Evolutionary conservation across 768 basidiomycete genomes (phyloP), one percentile per base, ranked within the genome.

Genomic region (Hirschioporus abietinus): DNA sequence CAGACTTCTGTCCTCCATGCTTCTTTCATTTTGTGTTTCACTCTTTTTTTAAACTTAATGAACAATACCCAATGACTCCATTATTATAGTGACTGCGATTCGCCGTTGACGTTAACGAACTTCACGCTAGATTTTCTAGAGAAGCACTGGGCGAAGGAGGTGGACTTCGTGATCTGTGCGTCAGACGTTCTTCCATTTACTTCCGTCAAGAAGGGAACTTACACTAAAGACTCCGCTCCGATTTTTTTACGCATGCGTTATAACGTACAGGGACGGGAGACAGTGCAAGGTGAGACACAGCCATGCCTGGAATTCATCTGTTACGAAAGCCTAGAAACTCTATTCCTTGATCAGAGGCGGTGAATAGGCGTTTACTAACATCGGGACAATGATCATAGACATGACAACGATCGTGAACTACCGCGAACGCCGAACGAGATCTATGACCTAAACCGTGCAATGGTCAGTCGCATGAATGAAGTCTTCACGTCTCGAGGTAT

Each of bases 121-220:
- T 82, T 84, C 52, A 94, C 94, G 10, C 83, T 97, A 63, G 89
- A 95, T 69, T 92, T 83, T 78, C 76, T 96, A 65, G 88, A 88
- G 64, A 82, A 87, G 70, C 83, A 92, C 68, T 95, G 92, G 93
- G 84, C 88, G 58, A 81, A 85, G 67, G 87, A 95, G 71, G 84
- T 97, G 52, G 95, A 97, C 73, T 97, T 96, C 74, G 93, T 97
- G 35, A 81, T 97, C 36, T 95, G 92, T 91, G 72, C 71, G 84
- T 80, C 30, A 30, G 30, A 30, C 30, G 30, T 30, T 30, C 30
- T 30, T 30, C 30, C 30, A 30, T 30, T 30, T 30, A 30, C 30
- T 30, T 30, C 30, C 30, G 30, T 30, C 30, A 30, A 30, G 30
- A 30, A 30, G 30, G 30, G 30, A 30, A 30, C 30, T 30, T 30